Percentiles rank a stretch among this genome's conserved stretches.
Conservation (phyloP, 2,329 filamentous ascomycete genomes). For the Penicillium sp. region DNA sequence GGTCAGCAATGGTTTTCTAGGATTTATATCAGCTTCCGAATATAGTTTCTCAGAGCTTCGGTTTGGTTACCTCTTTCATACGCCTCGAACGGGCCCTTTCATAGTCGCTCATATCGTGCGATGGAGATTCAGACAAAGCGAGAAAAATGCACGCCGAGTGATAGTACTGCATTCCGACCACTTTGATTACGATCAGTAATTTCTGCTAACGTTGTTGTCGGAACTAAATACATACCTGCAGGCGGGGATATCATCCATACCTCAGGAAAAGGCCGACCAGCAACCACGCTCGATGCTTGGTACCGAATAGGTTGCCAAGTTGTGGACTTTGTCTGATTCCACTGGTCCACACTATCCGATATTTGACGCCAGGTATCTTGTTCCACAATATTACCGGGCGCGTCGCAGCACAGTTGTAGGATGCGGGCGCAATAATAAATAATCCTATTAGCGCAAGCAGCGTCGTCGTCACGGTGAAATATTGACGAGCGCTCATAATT, state of each 20-base stretch:
- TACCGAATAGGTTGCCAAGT: slow-evolving; percentile 37
- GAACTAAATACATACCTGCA: slow-evolving; percentile 26
- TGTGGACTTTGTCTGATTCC: slow-evolving; percentile 30
- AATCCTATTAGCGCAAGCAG: slow-evolving; percentile 39
- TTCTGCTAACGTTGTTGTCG: background rate
- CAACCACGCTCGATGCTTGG: slow-evolving; percentile 22
- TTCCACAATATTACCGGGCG: slow-evolving; percentile 21
- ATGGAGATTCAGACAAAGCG: slow-evolving; percentile 26
- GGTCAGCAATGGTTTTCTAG: slow-evolving; percentile 30
- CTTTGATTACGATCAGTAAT: slow-evolving; percentile 14
- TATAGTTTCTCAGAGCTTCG: background rate
- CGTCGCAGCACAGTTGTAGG: slow-evolving; percentile 29
- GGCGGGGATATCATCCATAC: slow-evolving; percentile 39
- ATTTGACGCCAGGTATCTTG: slow-evolving; percentile 25
- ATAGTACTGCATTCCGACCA: slow-evolving; percentile 42
- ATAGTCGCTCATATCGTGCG: slow-evolving; percentile 25
- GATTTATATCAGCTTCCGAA: background rate
- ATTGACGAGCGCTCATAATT: slow-evolving; percentile 41
- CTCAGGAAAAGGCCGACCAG: slow-evolving; percentile 33
- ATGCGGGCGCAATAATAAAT: slow-evolving; percentile 43
- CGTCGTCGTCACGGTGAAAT: slow-evolving; percentile 39
- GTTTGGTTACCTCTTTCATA: slow-evolving; percentile 26
- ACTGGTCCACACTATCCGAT: slow-evolving; percentile 28
- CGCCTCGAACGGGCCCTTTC: slow-evolving; percentile 27
- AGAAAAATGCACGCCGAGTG: slow-evolving; percentile 34